These are phyloP conservation scores for Xylariaceae sp. DNA, from an alignment of 2,329 filamentous ascomycete species.

Conservation along the genomic window DNA sequence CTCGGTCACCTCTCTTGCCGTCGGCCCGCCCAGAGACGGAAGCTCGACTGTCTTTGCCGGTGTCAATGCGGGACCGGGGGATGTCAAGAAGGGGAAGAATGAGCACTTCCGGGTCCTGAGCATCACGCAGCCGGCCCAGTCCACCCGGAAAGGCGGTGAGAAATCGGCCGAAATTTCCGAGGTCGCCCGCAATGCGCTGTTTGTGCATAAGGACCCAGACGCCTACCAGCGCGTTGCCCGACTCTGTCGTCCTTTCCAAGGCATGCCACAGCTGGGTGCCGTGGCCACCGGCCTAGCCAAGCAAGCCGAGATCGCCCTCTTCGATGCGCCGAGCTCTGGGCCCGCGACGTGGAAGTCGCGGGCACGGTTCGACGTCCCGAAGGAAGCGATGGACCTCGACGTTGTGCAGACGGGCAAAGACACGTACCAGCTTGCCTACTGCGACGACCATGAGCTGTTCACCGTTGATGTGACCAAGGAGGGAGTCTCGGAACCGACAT, in stretches of 20 bases:
- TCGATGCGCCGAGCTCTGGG: slow-evolving; percentile 55
- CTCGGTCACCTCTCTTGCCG: slow-evolving; percentile 75
- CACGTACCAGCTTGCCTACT: slow-evolving; percentile 69
- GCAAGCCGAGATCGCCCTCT: slow-evolving; percentile 71
- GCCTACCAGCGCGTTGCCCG: slow-evolving; percentile 54
- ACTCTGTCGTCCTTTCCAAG: slow-evolving; percentile 42
- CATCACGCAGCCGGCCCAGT: slow-evolving; percentile 35
- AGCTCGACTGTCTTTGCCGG: slow-evolving; percentile 60
- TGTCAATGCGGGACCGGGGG: slow-evolving; percentile 71
- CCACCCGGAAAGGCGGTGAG: slow-evolving; percentile 29
- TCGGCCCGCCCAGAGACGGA: slow-evolving; percentile 53
- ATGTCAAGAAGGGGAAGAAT: slow-evolving; percentile 70
- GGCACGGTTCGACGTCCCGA: slow-evolving; percentile 42
- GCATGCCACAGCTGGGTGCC: slow-evolving; percentile 60
- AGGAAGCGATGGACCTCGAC: slow-evolving; percentile 63
- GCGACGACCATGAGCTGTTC: slow-evolving; percentile 68
- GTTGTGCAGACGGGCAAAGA: slow-evolving; percentile 54
- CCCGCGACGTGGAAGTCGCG: slow-evolving; percentile 42
- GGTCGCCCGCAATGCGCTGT: slow-evolving; percentile 44
- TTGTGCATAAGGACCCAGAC: slow-evolving; percentile 43
- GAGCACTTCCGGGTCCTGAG: slow-evolving; percentile 74
- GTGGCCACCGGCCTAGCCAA: slow-evolving; percentile 72
- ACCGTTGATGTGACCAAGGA: slow-evolving; percentile 44
- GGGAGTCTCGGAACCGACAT: slow-evolving; percentile 37
- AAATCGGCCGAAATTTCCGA: slow-evolving; percentile 36